Conservation (phyloP, 306 rosid species). For the Leucaena leucocephala region DNA sequence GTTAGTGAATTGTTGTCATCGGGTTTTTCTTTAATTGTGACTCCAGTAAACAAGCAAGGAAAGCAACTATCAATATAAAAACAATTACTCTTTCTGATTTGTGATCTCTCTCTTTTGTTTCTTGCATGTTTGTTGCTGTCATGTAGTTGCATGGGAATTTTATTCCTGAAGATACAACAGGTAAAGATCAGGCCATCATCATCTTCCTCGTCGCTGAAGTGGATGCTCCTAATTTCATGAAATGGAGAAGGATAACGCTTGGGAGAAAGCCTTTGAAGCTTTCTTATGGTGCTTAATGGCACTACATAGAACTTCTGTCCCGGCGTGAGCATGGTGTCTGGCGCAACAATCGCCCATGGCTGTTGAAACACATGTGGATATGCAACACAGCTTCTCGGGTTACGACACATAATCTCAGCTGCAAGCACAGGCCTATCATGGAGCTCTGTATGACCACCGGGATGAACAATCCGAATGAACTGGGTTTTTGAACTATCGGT, state of each 20-base stretch:
- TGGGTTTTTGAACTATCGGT: constrained; percentile 44
- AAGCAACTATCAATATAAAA: constrained; percentile 31
- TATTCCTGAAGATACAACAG: constrained; percentile 42
- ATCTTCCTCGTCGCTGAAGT: constrained; percentile 40
- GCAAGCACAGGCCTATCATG: constrained; percentile 64
- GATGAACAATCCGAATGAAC: constrained; percentile 61
- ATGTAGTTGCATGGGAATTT: constrained; percentile 31
- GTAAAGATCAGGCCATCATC: constrained; percentile 36
- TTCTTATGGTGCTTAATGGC: constrained; percentile 56
- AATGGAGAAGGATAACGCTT: constrained; percentile 44
- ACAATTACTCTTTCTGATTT: constrained; percentile 15
- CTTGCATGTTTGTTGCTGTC: constrained; percentile 28
- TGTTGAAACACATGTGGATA: constrained; percentile 63
- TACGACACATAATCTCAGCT: constrained; percentile 55
- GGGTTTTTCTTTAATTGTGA: constrained; percentile 25
- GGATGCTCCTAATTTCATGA: constrained; percentile 30
- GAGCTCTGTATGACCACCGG: constrained; percentile 64
- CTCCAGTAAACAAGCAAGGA: constrained; percentile 30
- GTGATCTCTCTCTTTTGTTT: constrained; percentile 16
- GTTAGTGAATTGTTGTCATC: constrained; percentile 30
- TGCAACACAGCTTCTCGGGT: constrained; percentile 56
- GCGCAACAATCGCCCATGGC: constrained; percentile 74
- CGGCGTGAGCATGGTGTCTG: constrained; percentile 60
- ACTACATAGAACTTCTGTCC: constrained; percentile 72
- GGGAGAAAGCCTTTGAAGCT: constrained; percentile 56